Percentiles rank a stretch among this genome's conserved stretches.
Conservation (phyloP, 306 rosid species). For the Prosopis cineraria region DNA sequence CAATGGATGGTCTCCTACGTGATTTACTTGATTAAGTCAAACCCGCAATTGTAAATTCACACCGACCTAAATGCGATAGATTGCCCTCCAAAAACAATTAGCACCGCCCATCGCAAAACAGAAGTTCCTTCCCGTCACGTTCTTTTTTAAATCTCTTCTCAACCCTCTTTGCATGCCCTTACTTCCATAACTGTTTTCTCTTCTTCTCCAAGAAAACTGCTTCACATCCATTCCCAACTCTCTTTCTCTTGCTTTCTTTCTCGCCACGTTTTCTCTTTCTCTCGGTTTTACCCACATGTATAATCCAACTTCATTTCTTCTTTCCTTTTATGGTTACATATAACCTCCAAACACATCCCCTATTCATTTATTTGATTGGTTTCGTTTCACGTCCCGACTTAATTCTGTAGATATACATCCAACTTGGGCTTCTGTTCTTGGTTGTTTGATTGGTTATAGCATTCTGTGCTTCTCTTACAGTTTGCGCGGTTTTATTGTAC, state of each 20-base stretch:
- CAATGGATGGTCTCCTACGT: neutral
- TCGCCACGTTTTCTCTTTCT: neutral
- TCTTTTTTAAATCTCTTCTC: neutral
- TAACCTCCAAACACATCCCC: neutral
- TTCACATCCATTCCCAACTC: neutral
- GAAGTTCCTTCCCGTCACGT: neutral
- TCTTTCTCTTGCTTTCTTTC: slow-evolving; percentile 3
- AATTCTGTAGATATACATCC: neutral
- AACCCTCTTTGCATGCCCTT: neutral
- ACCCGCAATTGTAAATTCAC: neutral
- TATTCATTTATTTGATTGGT: neutral
- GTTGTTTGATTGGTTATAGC: neutral
- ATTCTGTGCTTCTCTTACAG: neutral
- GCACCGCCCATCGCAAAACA: slow-evolving; percentile 5
- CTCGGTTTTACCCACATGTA: too few species aligned
- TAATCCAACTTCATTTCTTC: neutral
- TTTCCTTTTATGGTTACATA: neutral
- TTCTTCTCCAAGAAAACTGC: neutral
- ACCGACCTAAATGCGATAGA: neutral
- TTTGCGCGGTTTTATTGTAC: neutral
- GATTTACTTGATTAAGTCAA: neutral
- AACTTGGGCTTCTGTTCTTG: neutral
- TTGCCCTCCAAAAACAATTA: neutral
- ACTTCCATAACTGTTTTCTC: neutral
- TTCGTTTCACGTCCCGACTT: neutral